Base-by-base conservation (phyloP, 495 filamentous ascomycete genomes). In the Penicillium chermesinum region DNA sequence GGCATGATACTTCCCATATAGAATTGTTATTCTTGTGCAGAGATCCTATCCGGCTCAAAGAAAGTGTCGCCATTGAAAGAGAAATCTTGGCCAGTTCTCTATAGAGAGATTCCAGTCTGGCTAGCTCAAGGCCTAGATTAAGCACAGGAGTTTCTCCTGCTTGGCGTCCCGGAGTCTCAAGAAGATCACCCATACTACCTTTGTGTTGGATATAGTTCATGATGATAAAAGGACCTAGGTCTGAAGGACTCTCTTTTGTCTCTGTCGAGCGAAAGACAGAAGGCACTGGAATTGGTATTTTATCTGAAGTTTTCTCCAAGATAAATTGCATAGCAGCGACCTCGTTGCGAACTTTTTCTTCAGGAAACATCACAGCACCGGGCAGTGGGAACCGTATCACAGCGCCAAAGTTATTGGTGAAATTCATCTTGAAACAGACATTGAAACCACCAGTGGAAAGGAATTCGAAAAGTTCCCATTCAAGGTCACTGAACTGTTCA, bases 161-260 rank as follows among this genome's bases (percentile, higher is more conserved):
- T 1, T 50, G 34, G 16, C 35, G 20, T 15, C 40, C 53, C 5
- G 64, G 67, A 1, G 54, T 65, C 0, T 52, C 48, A 0, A 75
- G 59, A 6, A 54, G 53, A 7, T 59, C 43, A n/a, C 50, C 54
- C 44, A 75, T 59, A 6, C 38, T 61, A 14, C 38, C 42, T 3
- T 57, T 22, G 47, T 73, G 57, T 7, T 68, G 51, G 17, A 74
- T 57, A 49, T 71, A 72, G 10, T 74, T 64, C 60, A 74, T 72
- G 34, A 77, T 50, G 25, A 59, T 57, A 15, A 61, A 61, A 12
- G 55, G 53, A 14, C 54, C 45, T 1, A 60, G 46, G 2, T 46
- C 57, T 8, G 54, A 37, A 13, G 57, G 54, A 44, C 27, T 62
- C 14, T 58, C 51, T 25, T 55, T 48, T 9, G 37, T 50, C 36